Evolutionary conservation across 768 basidiomycete species (phyloP).

Genomic region (Thelephora aurantiotincta): DNA sequence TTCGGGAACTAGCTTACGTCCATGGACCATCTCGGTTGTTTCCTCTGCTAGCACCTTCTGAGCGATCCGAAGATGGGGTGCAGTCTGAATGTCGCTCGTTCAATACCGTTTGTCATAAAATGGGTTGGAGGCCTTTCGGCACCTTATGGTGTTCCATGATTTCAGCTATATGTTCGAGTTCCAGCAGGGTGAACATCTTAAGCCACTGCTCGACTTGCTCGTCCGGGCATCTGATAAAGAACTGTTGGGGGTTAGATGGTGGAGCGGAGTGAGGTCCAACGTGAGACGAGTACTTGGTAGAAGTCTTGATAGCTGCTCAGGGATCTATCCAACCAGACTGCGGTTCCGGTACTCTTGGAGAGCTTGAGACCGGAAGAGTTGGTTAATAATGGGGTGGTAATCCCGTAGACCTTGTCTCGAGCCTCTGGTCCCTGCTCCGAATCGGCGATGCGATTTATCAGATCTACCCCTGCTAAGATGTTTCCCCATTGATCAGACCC

Average conservation of each 20-base stretch:
- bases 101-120: background rate
- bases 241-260: conserved; percentile 31
- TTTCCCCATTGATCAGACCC: conserved; percentile 99
- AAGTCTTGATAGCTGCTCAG: conserved; percentile 86
- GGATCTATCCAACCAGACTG: conserved; percentile 72
- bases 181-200: conserved; percentile 69
- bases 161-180: conserved; percentile 38
- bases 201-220: conserved; percentile 70
- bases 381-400: conserved; percentile 91
- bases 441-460: conserved; percentile 50
- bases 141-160: conserved; percentile 50
- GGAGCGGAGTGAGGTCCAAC: background rate
- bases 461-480: conserved; percentile 84
- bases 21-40: conserved; percentile 17
- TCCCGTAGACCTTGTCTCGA: conserved; percentile 44
- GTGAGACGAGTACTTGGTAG: conserved; percentile 56
- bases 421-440: conserved; percentile 3
- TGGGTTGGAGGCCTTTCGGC: background rate
- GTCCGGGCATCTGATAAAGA: conserved; percentile 76
- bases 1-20: conserved; percentile 9
- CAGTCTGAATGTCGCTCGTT: conserved; percentile 5
- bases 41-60: conserved; percentile 16
- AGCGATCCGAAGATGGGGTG: conserved; percentile 12
- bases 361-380: conserved; percentile 88
- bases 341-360: conserved; percentile 94